These are phyloP conservation scores for Setaria viridis DNA, from an alignment of 202 grass and related monocot species.

Conservation along the genomic window DNA sequence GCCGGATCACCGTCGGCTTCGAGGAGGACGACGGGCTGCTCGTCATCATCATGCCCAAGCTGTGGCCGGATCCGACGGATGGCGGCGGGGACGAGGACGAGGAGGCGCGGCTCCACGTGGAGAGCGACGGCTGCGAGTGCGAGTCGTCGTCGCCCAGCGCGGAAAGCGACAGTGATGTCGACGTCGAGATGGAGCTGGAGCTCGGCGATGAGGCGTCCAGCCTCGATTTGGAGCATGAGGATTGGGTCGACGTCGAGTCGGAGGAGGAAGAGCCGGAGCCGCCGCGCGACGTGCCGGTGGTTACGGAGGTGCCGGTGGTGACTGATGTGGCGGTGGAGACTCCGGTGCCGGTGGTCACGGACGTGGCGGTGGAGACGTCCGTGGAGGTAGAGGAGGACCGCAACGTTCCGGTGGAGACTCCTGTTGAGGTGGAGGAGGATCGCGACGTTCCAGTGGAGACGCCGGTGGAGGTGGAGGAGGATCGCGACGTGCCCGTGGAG, in stretches of 20 bases:
- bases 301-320: slow-evolving; percentile 4
- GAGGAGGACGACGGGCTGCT: slow-evolving; percentile 73
- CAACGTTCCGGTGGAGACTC: slow-evolving; percentile 13
- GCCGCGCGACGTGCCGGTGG: slow-evolving; percentile 4
- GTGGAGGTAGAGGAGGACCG: slow-evolving; percentile 5
- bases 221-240: slow-evolving; percentile 42
- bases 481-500: slow-evolving; percentile 14
- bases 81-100: neutral
- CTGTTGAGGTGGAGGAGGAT: neutral
- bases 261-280: slow-evolving; percentile 21
- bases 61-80: neutral
- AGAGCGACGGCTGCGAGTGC: neutral
- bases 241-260: slow-evolving; percentile 46
- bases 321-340: slow-evolving; percentile 30
- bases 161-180: neutral
- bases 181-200: slow-evolving; percentile 41
- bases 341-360: neutral
- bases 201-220: slow-evolving; percentile 33
- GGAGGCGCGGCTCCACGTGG: slow-evolving; percentile 27
- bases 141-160: neutral
- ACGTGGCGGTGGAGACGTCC: neutral
- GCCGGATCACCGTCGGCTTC: slow-evolving; percentile 53
- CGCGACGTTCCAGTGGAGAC: slow-evolving; percentile 6
- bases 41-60: slow-evolving; percentile 72
- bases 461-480: neutral